Conservation (phyloP, 2,329 filamentous ascomycete species). For the Aspergillus aculeatus region DNA sequence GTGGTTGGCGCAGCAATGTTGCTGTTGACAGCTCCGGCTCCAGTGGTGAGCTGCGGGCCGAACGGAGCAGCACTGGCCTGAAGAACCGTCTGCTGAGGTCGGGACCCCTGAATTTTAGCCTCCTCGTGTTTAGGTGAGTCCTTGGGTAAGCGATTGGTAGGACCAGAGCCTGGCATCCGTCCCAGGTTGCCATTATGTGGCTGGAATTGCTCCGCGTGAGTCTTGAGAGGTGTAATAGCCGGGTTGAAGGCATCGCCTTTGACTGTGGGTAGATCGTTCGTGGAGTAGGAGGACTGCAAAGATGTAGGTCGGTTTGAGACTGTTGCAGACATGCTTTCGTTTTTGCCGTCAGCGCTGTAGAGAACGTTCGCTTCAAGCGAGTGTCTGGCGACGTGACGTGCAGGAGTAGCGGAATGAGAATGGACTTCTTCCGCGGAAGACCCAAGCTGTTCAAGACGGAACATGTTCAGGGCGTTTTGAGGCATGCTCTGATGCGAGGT, state of each 20-base stretch:
- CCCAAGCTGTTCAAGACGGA: constrained; percentile 39
- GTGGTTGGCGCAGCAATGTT: constrained; percentile 31
- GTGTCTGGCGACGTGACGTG: constrained; percentile 44
- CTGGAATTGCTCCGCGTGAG: constrained; percentile 59
- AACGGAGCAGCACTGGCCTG: constrained; percentile 80
- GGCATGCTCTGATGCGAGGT: constrained; percentile 61
- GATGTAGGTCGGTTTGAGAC: constrained; percentile 42
- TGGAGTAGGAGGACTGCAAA: constrained; percentile 82
- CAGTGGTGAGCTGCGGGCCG: constrained; percentile 59
- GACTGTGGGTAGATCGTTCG: constrained; percentile 82
- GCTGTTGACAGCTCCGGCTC: constrained; percentile 22
- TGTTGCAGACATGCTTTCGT: constrained; percentile 26
- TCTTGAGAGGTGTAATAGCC: constrained; percentile 53
- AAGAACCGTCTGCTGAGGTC: constrained; percentile 67
- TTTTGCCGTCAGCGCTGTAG: constrained; percentile 30
- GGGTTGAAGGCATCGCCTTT: constrained; percentile 63
- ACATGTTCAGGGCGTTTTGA: constrained; percentile 50
- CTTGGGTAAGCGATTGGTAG: constrained; percentile 59
- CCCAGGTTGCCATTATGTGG: constrained; percentile 81
- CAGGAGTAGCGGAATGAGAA: constrained; percentile 22
- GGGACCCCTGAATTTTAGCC: constrained; percentile 49
- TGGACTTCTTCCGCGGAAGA: constrained; percentile 32
- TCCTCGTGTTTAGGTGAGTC: constrained; percentile 48
- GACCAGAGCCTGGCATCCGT: constrained; percentile 66
- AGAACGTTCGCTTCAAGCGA: constrained; percentile 46